Evolutionary conservation across 805 yeast genomes (phyloP).

Genomic region (Wickerhamiella kurtzmanii): DNA sequence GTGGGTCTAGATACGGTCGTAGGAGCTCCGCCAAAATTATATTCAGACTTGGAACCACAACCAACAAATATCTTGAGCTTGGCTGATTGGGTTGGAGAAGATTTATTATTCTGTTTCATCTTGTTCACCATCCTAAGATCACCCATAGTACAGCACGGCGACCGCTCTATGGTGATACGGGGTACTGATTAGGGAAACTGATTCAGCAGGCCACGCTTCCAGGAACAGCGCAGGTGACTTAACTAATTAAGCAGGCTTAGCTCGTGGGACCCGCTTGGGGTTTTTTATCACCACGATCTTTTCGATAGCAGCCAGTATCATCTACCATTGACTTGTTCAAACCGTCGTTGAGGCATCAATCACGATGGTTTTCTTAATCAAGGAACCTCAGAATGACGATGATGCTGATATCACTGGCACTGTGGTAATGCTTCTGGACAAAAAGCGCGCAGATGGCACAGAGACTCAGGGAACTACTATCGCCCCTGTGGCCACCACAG

Average conservation of each 20-base stretch:
- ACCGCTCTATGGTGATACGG: background rate
- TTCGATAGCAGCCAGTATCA: background rate
- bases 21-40: too few relatives aligned
- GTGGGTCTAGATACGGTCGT: too few relatives aligned
- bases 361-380: conserved; percentile 25
- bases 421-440: conserved; percentile 29
- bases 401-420: conserved; percentile 36
- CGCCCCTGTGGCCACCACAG: background rate
- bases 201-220: background rate
- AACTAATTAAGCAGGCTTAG: background rate
- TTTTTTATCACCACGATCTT: too few relatives aligned
- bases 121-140: too few relatives aligned
- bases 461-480: conserved; percentile 10
- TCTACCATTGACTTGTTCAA: background rate
- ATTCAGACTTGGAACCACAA: too few relatives aligned
- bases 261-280: too few relatives aligned
- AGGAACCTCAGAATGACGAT: conserved; percentile 27
- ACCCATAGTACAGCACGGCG: too few relatives aligned
- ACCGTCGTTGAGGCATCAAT: background rate
- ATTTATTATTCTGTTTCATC: too few relatives aligned
- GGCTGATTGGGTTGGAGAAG: too few relatives aligned
- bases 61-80: too few relatives aligned
- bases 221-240: background rate
- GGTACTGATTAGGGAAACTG: background rate
- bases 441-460: background rate